Evolutionary conservation across 768 basidiomycete species (phyloP), one percentile per base, ranked within the genome.

Genomic region (Cubamyces sp.): DNA sequence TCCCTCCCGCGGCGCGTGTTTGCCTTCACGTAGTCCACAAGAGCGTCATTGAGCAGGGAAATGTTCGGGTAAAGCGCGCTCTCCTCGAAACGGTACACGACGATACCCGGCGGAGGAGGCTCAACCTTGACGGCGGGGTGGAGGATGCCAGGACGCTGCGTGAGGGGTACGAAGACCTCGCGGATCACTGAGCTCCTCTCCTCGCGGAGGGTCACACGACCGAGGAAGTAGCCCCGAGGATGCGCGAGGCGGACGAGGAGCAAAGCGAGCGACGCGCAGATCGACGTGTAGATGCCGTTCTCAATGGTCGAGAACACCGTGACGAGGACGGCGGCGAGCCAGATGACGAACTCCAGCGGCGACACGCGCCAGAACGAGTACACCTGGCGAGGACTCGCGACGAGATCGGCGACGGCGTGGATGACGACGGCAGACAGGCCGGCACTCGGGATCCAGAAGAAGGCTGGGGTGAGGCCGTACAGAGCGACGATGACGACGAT

Each of bases 231-330:
- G 9, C 93, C 94, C 26, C 92, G 86, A 19, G 97, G 94, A 66
- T 88, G 86, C 26, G 96, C 95, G 61, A 98, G 73, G 50, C 96
- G 90, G 71, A 96, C 75, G 57, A 98, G 81, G 15, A 98, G 83
- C 15, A 98, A 84, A 4, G 80, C 90, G 21, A 87, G 74, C 0
- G 95, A 96, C 1, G 90, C 81, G n/a, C 78, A 75, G 67, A 98
- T 87, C 12, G 95, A 93, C 54, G 87, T 85, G 74, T 95, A 95
- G 69, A 95, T 93, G 23, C 96, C 96, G 58, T 94, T 82, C 75
- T 98, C 97, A 68, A 98, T 96, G 21, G 87, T 84, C n/a, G 91
- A 87, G 79, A 98, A 98, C 49, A 99, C 74, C 9, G 94, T 95
- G 68, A 94, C 87, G 45, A 96, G 76, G 19, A 96, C 95, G 18